Conservation (phyloP, 768 basidiomycete genomes). For the Amanita rubescens region DNA sequence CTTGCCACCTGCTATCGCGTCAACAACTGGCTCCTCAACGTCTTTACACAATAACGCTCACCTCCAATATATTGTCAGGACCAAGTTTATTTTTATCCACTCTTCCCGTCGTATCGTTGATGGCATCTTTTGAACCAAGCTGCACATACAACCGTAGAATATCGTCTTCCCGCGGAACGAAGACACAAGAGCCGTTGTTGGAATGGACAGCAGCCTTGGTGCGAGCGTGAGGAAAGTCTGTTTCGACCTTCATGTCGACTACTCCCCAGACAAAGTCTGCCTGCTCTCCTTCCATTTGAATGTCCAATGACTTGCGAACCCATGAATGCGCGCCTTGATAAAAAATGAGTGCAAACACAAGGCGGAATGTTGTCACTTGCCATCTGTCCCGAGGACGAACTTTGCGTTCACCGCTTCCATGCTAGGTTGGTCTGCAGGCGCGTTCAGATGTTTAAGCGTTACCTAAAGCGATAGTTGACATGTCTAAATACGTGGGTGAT, state of each 20-base stretch:
- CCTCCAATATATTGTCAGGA: constrained; percentile 46
- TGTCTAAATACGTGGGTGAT: neutral
- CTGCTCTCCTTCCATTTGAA: constrained; percentile 74
- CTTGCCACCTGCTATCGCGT: constrained; percentile 37
- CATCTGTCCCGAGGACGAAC: constrained; percentile 74
- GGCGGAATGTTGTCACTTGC: constrained; percentile 23
- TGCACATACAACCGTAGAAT: constrained; percentile 69
- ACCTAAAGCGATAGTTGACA: constrained; percentile 25
- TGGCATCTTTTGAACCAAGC: constrained; percentile 39
- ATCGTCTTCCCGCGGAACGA: constrained; percentile 67
- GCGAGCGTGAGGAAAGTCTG: constrained; percentile 73
- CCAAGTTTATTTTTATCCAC: constrained; percentile 46
- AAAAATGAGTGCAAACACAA: neutral
- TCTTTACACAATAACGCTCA: constrained; percentile 17
- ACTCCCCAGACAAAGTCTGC: constrained; percentile 81
- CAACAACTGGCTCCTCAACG: no score
- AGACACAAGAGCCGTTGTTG: constrained; percentile 57
- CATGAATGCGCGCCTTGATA: constrained; percentile 70
- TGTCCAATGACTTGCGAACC: constrained; percentile 61
- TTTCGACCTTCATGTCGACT: constrained; percentile 61
- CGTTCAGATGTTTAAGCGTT: constrained; percentile 34
- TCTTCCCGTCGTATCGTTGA: constrained; percentile 39
- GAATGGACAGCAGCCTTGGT: constrained; percentile 63
- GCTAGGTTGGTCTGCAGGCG: constrained; percentile 13
- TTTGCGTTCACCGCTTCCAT: constrained; percentile 61